Evolutionary conservation across 2,329 filamentous ascomycete genomes (phyloP), one percentile per base, ranked within the genome.

Genomic region (Fusarium albosuccineum): DNA sequence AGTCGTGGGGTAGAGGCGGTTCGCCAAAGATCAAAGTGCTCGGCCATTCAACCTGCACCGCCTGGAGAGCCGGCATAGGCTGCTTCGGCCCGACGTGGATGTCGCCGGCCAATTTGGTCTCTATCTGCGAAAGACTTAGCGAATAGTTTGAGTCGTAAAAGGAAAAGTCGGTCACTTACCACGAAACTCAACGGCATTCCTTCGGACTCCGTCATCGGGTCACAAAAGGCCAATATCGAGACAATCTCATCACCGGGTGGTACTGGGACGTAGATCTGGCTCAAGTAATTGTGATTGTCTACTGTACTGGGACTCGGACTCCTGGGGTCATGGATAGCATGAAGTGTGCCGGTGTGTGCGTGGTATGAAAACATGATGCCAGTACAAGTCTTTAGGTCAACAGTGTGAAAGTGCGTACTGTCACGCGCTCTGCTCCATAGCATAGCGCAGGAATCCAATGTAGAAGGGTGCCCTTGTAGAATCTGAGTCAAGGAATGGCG

Each of bases 371-470:
- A 53, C 8, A 37, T 53, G 27, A 53, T 14, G 29, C 50, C 37
- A 14, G 13, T 26, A 5, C 50, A 53, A n/a, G 50, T 16, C 10
- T 11, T 22, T 6, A 53, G 29, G 4, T 53, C 50, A 13, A 42
- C n/a, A 16, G 37, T 53, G 26, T 9, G 30, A 16, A 40, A 30
- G 29, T 11, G 26, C 13, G 27, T 41, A 9, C 26, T 16, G 11
- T 42, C 17, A 10, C 5, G 33, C n/a, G 5, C 22, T 5, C 2
- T 6, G 9, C 9, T 11, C 5, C 1, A 13, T 6, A 17, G 29
- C 50, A 42, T 53, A n/a, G 50, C 37, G 27, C 50, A 53, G 11
- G 50, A 53, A n/a, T 42, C 37, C 6, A 53, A 11, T 6, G 14
- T 17, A 4, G n/a, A 27, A 9, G 7, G 6, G 22, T 14, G 9